Percentiles rank a stretch among this genome's conserved stretches.
These are phyloP conservation scores for Malassezia dermatis DNA, from an alignment of 1,284 basidiomycete genomes.

Conservation along the genomic window DNA sequence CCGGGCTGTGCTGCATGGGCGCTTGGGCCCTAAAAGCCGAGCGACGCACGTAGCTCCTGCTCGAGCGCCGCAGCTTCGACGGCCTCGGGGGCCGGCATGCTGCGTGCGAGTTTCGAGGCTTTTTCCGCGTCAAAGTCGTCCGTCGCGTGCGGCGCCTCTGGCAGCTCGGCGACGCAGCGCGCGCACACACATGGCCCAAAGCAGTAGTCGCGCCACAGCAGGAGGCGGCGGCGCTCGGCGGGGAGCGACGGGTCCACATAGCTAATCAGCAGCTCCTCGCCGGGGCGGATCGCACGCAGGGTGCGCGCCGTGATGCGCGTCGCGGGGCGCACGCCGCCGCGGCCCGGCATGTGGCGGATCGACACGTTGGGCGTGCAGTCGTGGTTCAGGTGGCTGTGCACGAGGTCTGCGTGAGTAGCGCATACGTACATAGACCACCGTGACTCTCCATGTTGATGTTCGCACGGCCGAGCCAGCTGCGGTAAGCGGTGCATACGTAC, in stretches of 20 bases:
- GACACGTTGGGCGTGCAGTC: conserved; percentile 67
- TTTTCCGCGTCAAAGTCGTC: conserved; percentile 7
- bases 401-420: conserved; percentile 50
- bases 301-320: conserved; percentile 65
- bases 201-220: conserved; percentile 52
- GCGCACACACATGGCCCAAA: conserved; percentile 58
- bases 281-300: conserved; percentile 56
- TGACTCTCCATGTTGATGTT: conserved; percentile 76
- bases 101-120: conserved; percentile 4
- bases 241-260: conserved; percentile 63
- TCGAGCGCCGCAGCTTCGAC: conserved; percentile 20
- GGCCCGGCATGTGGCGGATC: conserved; percentile 60
- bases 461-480: conserved; percentile 66
- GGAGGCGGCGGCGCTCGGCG: conserved; percentile 55
- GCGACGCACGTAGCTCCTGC: conserved; percentile 28
- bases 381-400: conserved; percentile 81
- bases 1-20: not conserved
- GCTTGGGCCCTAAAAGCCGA: conserved; percentile 24
- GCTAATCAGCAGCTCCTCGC: conserved; percentile 62
- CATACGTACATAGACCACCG: conserved; percentile 58
- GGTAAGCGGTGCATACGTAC: conserved; percentile 9
- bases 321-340: conserved; percentile 51
- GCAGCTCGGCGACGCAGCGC: conserved; percentile 39
- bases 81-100: conserved; percentile 5
- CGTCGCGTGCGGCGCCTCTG: conserved; percentile 55